Evolutionary conservation across 345 rosid genomes (phyloP), one percentile per base, ranked within the genome.

Genomic region (Populus simonii): DNA sequence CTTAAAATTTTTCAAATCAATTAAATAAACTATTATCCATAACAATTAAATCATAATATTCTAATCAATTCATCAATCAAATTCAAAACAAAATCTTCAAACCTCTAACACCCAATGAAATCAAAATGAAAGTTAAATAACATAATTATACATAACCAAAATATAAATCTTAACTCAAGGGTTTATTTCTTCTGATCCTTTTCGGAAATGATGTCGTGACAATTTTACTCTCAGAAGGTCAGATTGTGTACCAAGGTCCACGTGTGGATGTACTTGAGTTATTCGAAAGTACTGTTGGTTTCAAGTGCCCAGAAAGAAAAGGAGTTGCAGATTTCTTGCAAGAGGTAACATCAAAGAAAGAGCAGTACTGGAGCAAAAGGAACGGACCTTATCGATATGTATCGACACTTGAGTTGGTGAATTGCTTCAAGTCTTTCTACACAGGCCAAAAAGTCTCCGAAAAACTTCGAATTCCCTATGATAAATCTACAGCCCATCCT

Each of bases 241-340:
- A 86, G 79, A 86, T 90, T 36, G 88, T 89, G 1, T 90, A 89
- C 74, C 90, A 90, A 70, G 92, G 93, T 33, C 90, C 88, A 2
- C 75, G 88, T n/a, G 88, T 82, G 5, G 68, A 83, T 12, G 80
- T 89, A 27, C 89, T 90, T 16, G 90, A 84, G 49, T 89, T 87
- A 85, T 90, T 89, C 25, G 84, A 89, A 68, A 55, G 70, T 33
- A n/a, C n/a, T n/a, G 75, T 80, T 35, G 92, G 92, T 23, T 90
- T 87, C 88, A 82, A 65, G 69, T 90, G 91, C 73, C 91, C 91
- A 0, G 89, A 88, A 68, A 87, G 93, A 78, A 87, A 90, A 82
- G 89, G 89, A 29, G 75, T 81, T n/a, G 91, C 88, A 8, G 91
- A 90, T 80, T 90, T 88, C 83, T 74, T 90, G 78, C 89, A 88